Evolutionary conservation across 768 basidiomycete genomes (phyloP), one percentile per base, ranked within the genome.

Genomic region (Calocera cornea): DNA sequence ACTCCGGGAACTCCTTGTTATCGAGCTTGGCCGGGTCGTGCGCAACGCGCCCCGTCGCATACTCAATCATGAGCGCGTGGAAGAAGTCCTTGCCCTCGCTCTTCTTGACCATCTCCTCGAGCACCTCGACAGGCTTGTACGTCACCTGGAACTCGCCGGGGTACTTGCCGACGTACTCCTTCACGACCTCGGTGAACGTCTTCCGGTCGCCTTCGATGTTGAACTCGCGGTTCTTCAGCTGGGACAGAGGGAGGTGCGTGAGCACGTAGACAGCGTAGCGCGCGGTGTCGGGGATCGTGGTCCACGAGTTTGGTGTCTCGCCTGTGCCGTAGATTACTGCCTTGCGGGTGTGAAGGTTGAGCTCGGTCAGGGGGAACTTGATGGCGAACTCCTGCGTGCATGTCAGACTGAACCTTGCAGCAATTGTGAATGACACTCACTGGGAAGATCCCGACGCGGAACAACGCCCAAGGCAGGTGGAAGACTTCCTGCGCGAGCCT

Each of bases 21-120:
- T 60, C 54, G 8, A 60, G 31, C 54, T 33, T 60, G 54, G 54
- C 27, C 27, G 54, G 54, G 31, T 60, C 54, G 27, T 60, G 54
- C 27, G 54, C 54, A 27, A 60, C 54, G 24, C 54, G 54, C 16
- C 54, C 54, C 11, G 54, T 60, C 10, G 54, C 54, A 27, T 60
- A 60, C 54, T 60, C 54, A 31, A 60, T 60, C 54, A 60, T 60
- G 27, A 60, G 54, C 54, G 54, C 54, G 54, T 60, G 54, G 31
- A 60, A 60, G 54, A 60, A 60, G 27, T 60, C 54, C 54, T 60
- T 60, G 54, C 54, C 54, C 54, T 60, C 54, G 31, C 54, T 60
- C 54, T 60, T 60, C 54, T 60, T 12, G 14, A 60, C 54, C 24
- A 60, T 27, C 54, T 60, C 54, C 54, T 60, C 54, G 54, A 60